These are phyloP conservation scores for Pseudogymnoascus sp. DNA, from an alignment of 2,329 filamentous ascomycete genomes.

Conservation along the genomic window DNA sequence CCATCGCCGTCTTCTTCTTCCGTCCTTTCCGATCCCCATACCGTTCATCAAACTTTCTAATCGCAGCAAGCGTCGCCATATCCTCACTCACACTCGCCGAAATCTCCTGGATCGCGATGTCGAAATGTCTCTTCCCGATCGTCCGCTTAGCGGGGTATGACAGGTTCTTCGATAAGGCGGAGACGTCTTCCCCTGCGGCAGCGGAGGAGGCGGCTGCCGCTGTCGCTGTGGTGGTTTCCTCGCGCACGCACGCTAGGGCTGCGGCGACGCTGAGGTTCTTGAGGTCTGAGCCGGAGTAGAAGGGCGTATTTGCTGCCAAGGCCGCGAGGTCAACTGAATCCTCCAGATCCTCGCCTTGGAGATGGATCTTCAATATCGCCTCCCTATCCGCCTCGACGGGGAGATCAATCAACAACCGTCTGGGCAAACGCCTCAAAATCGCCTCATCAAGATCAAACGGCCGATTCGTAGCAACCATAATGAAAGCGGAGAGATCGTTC, in stretches of 20 bases:
- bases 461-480: conserved; percentile 96
- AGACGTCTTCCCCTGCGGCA: conserved; percentile 26
- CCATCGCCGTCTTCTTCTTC: conserved; percentile 51
- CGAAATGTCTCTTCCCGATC: conserved; percentile 67
- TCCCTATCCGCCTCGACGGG: conserved; percentile 60
- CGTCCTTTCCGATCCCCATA: conserved; percentile 75
- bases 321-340: conserved; percentile 52
- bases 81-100: conserved; percentile 89
- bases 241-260: conserved; percentile 70
- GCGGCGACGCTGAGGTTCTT: conserved; percentile 79
- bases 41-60: conserved; percentile 92
- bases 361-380: conserved; percentile 64
- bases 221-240: conserved; percentile 50
- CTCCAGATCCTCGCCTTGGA: conserved; percentile 61
- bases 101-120: conserved; percentile 79
- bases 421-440: conserved; percentile 67
- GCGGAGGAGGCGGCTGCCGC: conserved; percentile 36
- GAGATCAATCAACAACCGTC: conserved; percentile 67
- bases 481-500: conserved; percentile 74
- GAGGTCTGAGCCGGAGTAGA: conserved; percentile 77
- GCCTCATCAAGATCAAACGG: conserved; percentile 93
- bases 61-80: conserved; percentile 78
- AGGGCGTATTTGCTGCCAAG: conserved; percentile 61
- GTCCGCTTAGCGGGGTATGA: conserved; percentile 63
- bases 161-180: conserved; percentile 33